A percentile compares a stretch with the other conserved stretches of the same genome.
These are phyloP conservation scores for Favolaschia claudopus DNA, from an alignment of 768 basidiomycete genomes.

Conservation along the genomic window DNA sequence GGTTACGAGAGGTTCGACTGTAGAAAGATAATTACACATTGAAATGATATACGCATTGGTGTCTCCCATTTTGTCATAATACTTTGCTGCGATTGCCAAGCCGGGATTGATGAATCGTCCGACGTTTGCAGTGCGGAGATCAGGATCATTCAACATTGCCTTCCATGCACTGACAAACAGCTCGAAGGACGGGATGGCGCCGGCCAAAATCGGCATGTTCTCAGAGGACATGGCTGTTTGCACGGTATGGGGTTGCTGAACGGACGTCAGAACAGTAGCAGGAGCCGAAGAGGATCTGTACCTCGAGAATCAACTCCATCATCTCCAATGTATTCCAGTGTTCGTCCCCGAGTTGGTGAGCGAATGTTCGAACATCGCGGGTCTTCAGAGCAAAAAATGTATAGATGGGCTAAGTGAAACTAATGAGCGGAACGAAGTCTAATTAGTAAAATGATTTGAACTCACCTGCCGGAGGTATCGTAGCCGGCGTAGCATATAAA, in stretches of 20 bases:
- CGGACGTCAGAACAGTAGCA: too few relatives aligned
- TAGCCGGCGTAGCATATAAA: conserved; percentile 3
- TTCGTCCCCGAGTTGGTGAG: background rate
- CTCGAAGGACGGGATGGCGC: too few relatives aligned
- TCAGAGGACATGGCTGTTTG: conserved; percentile 5
- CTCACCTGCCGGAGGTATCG: conserved; percentile 10
- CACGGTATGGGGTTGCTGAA: conserved; percentile 8
- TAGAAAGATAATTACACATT: too few relatives aligned
- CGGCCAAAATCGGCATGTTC: too few relatives aligned
- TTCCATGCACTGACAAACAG: too few relatives aligned
- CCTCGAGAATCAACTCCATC: conserved; percentile 1
- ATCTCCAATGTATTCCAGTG: conserved; percentile 1
- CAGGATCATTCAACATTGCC: too few relatives aligned
- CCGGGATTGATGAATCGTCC: too few relatives aligned
- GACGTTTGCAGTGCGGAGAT: too few relatives aligned
- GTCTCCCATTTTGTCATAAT: too few relatives aligned
- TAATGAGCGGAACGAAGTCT: background rate
- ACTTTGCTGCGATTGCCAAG: too few relatives aligned
- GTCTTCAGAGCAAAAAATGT: conserved; percentile 4
- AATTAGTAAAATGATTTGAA: background rate
- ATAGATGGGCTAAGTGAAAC: background rate
- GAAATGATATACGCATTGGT: too few relatives aligned
- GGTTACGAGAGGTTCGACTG: too few relatives aligned
- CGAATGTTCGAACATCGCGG: background rate
- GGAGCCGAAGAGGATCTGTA: conserved; percentile 1